Base-by-base conservation (phyloP, 2,329 filamentous ascomycete species). In the Ophiostoma montium region DNA sequence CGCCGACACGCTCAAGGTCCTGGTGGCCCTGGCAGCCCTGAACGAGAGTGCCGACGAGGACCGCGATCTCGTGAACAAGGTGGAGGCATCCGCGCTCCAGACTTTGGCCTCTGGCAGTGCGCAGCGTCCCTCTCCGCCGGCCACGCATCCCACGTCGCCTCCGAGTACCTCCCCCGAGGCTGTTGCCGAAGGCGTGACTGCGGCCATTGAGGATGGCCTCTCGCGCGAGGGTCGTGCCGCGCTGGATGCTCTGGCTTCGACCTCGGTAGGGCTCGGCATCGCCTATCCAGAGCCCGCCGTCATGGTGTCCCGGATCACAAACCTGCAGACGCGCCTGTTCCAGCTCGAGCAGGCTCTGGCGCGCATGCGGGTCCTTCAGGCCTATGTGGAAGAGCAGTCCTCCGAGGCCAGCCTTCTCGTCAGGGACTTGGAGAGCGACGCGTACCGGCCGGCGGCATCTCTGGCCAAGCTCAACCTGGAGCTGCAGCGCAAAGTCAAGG, bases 31-130 rank as follows among this genome's bases (percentile, higher is more conserved):
- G 8, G 84, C 84, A 18, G 71, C 80, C 11, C 70, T 80, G 38
- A 94, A 92, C 61, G 88, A 95, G 60, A 67, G 76, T 12, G 84
- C 84, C 6, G 84, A 89, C 55, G 84, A 89, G 57, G 80, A 85
- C 56, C 70, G 72, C 15, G 67, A 69, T 3, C 63, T 82, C 1
- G 58, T 85, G 10, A 68, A 74, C 27, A 67, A 69, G 18, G 66
- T 82, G 15, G 80, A 87, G 56, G 68, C 72, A 33, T 68, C 72
- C 30, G 75, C 80, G 2, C 64, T 86, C 5, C 64, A 69, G 13
- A 72, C 79, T 50, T 60, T 82, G 10, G 12, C 18, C n/a, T 19
- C 27, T 3, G 19, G 10, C 3, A 41, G 13, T 3, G 27, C 10
- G 16, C 65, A 51, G 52, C 9, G 13, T 16, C 15, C 8, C 5